These are phyloP conservation scores for Eucalyptus melliodora DNA, from an alignment of 345 rosid species.

Conservation along the genomic window DNA sequence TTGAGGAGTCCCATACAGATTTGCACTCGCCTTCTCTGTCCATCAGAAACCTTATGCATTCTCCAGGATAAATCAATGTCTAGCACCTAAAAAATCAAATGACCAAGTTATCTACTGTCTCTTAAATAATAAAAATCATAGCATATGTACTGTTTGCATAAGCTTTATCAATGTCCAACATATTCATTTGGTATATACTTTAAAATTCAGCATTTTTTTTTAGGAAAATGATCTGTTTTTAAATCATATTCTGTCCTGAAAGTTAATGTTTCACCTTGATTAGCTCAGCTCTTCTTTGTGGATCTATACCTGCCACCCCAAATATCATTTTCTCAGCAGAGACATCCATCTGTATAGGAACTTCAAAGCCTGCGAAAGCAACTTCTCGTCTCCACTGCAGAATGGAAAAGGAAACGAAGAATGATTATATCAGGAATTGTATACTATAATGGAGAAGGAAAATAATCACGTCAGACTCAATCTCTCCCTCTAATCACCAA, in stretches of 20 bases:
- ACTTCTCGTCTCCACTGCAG: conserved; percentile 94
- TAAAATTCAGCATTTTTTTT: background rate
- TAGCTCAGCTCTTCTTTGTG: conserved; percentile 72
- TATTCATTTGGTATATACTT: conserved; percentile 9
- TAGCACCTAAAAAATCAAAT: conserved; percentile 35
- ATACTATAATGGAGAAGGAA: background rate
- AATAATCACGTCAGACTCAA: background rate
- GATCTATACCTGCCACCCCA: conserved; percentile 85
- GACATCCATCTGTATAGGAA: conserved; percentile 92
- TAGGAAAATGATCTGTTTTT: background rate
- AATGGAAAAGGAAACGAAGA: background rate
- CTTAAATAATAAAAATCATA: background rate
- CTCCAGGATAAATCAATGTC: conserved; percentile 89
- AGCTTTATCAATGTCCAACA: conserved; percentile 36
- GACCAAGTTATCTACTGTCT: background rate
- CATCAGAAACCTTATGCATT: conserved; percentile 94
- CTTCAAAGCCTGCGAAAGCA: conserved; percentile 95
- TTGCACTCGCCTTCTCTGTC: conserved; percentile 95
- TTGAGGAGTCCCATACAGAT: conserved; percentile 96
- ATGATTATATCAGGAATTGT: background rate
- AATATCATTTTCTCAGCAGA: conserved; percentile 84
- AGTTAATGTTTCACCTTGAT: conserved; percentile 40
- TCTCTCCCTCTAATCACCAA: background rate
- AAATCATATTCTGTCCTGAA: background rate
- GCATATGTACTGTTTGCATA: background rate